phyloP scores from a whole-genome alignment of 345 rosid species.

The Rhodamnia rubescens region DNA sequence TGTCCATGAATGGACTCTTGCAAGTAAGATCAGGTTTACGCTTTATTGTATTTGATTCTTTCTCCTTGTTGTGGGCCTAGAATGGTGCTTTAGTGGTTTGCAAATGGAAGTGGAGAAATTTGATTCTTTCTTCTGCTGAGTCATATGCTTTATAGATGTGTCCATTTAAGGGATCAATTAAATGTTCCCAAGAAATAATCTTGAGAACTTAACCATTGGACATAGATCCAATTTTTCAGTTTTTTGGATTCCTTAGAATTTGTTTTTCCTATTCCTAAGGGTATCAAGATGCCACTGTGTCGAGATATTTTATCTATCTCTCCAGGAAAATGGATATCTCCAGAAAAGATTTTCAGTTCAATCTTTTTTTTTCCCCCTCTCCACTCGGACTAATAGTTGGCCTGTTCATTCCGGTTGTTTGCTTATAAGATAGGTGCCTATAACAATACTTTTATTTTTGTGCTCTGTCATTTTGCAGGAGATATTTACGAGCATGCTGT shows the following conservation, averaged over 20 bases:
- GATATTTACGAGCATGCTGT: slow-evolving; percentile 91
- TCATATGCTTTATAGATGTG: background rate
- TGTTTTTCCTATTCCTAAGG: no score
- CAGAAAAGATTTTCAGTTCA: no score
- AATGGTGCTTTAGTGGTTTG: no score
- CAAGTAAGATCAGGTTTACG: slow-evolving; percentile 32
- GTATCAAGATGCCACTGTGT: no score
- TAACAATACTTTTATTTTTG: background rate
- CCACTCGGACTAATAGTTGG: no score
- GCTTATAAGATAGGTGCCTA: background rate
- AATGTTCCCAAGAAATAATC: background rate
- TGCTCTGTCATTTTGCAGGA: slow-evolving; percentile 29
- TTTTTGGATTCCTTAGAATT: no score
- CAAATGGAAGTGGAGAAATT: no score
- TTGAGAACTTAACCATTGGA: background rate
- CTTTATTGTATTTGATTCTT: background rate
- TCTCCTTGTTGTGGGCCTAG: background rate
- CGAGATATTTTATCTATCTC: no score
- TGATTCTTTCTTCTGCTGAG: background rate
- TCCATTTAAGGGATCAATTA: background rate
- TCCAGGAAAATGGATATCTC: no score
- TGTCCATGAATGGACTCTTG: slow-evolving; percentile 53
- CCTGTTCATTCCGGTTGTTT: background rate
- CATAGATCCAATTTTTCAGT: no score
- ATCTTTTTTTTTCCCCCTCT: no score